These are phyloP conservation scores for Arthroderma sp. DNA, from an alignment of 2,329 filamentous ascomycete genomes.

Conservation along the genomic window DNA sequence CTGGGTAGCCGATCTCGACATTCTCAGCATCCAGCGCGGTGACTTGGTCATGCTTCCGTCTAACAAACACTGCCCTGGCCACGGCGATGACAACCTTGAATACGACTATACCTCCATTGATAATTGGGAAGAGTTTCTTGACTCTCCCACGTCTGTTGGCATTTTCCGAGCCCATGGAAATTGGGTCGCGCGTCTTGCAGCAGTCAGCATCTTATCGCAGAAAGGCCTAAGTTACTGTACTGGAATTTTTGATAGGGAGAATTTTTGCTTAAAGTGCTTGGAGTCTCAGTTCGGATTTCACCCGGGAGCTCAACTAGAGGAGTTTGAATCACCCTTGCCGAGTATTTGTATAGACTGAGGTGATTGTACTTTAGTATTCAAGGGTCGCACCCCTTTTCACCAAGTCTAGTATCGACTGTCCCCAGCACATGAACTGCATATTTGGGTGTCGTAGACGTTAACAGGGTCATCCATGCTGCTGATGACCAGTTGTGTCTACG, in stretches of 20 bases:
- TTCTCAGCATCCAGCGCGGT: neutral
- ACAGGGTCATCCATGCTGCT: no score
- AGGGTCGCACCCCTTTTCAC: no score
- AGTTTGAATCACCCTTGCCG: neutral
- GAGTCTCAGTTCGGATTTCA: neutral
- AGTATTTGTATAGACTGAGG: neutral
- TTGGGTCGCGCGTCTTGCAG: conserved; percentile 12
- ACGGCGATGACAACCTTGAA: neutral
- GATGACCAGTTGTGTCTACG: no score
- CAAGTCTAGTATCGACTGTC: no score
- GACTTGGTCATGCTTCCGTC: neutral
- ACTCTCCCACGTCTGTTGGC: conserved; percentile 5
- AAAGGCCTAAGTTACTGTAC: neutral
- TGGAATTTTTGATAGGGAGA: neutral
- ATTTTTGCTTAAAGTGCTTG: neutral
- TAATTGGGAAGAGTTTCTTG: conserved; percentile 13
- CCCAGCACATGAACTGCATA: no score
- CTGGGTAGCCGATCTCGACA: conserved; percentile 19
- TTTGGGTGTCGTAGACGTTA: no score
- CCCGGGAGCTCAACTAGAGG: neutral
- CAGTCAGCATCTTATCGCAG: neutral
- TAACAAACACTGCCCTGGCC: neutral
- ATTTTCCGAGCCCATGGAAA: conserved; percentile 13
- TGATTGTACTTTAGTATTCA: no score
- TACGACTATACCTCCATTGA: conserved; percentile 9